phyloP scores from a whole-genome alignment of 495 filamentous ascomycete species.

The Niebla homalea region DNA sequence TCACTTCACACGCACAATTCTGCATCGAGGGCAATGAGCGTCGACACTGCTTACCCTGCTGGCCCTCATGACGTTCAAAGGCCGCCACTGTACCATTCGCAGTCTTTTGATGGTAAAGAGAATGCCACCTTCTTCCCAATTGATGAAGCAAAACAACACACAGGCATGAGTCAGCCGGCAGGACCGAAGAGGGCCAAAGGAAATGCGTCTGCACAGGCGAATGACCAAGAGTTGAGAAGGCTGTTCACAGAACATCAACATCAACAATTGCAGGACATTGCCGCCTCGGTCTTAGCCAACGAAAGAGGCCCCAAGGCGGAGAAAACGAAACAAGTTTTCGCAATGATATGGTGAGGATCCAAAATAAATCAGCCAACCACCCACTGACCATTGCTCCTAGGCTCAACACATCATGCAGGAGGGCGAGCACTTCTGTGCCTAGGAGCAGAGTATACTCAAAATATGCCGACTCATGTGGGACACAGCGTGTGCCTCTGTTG shows the following conservation, averaged over 20 bases:
- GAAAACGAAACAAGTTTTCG: constrained; percentile 90
- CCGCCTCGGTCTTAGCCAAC: constrained; percentile 59
- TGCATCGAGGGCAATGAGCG: constrained; percentile 36
- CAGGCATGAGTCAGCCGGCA: constrained; percentile 48
- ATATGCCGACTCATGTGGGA: constrained; percentile 82
- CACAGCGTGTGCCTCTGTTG: constrained; percentile 78
- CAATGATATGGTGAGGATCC: constrained; percentile 77
- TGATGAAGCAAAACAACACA: constrained; percentile 43
- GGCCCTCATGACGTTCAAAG: constrained; percentile 21
- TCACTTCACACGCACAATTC: constrained; percentile 38
- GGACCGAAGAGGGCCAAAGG: constrained; percentile 47
- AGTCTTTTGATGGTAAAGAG: constrained; percentile 51
- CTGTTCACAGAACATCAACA: constrained; percentile 64
- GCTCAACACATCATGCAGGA: constrained; percentile 70
- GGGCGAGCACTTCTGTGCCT: constrained; percentile 72
- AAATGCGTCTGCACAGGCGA: constrained; percentile 62
- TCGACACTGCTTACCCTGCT: constrained; percentile 24
- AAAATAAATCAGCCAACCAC: constrained; percentile 8
- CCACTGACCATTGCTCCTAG: constrained; percentile 33
- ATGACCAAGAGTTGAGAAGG: constrained; percentile 83
- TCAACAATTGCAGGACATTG: constrained; percentile 68
- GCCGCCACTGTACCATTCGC: constrained; percentile 24
- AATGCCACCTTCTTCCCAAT: constrained; percentile 48
- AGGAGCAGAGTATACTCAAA: constrained; percentile 85
- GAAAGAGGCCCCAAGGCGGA: constrained; percentile 75